Evolutionary conservation across 2,329 filamentous ascomycete genomes (phyloP), one percentile per base, ranked within the genome.

Genomic region (Bipolaris gigantea): DNA sequence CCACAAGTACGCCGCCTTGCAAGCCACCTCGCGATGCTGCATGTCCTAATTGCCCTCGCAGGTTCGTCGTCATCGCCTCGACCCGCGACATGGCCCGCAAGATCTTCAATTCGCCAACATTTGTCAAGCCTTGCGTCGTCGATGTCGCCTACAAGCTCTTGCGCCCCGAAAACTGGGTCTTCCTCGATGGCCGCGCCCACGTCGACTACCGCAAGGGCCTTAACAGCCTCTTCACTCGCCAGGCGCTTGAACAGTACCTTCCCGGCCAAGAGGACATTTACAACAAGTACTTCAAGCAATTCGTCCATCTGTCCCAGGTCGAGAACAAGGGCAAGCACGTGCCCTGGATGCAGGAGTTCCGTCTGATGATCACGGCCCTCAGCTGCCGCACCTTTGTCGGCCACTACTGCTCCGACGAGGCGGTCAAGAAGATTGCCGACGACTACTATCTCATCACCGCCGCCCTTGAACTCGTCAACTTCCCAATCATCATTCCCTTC

Each of bases 361-460:
- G 94, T 65, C 92, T 97, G 77, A 80, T 97, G 68, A 96, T 96
- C 86, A 95, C 90, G 70, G 93, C 93, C 58, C 86, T 97, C 39
- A 96, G 92, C 39, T 94, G 92, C 81, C 89, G 93, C 59, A 96
- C 92, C n/a, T 97, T 97, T 73, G 91, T 96, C 59, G 94, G 94
- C 38, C 87, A 96, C 80, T 97, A 97, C 79, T 93, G 97, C 76
- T 87, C 88, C 41, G 89, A 96, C 55, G 89, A 91, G 73, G 86
- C 89, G 44, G 87, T 97, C 69, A 93, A 95, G 83, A 92, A 90
- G 81, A 94, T 97, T 61, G 89, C 93, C 57, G 89, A 96, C 76
- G 92, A 97, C 77, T 99, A 96, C 80, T 97, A 96, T 77, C 85
- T 93, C 61, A 96, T 97, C 73, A 97, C 94, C 13, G 93, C 89